Evolutionary conservation across 2,329 filamentous ascomycete species (phyloP).

Genomic region (Clarireedia paspali): DNA sequence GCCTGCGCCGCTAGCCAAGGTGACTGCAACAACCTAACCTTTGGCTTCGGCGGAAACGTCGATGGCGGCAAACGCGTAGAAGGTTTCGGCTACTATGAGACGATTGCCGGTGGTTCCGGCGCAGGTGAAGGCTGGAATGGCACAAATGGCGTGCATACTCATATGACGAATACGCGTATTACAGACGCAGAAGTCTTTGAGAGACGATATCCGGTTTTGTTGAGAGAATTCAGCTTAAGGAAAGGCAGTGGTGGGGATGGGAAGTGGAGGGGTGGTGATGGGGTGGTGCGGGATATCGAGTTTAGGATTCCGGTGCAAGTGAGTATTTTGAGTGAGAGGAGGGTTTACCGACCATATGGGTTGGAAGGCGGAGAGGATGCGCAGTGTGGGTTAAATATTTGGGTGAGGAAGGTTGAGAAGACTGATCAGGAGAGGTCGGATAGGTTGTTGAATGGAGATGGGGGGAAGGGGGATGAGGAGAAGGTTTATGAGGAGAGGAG

Average conservation of each 20-base stretch:
- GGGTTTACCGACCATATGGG: slow-evolving; percentile 74
- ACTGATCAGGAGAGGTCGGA: slow-evolving; percentile 40
- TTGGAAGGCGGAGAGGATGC: slow-evolving; percentile 77
- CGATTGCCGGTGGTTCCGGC: slow-evolving; percentile 70
- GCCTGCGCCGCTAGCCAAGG: slow-evolving; percentile 75
- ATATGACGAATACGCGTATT: slow-evolving; percentile 81
- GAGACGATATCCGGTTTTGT: slow-evolving; percentile 63
- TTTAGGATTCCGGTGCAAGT: slow-evolving; percentile 72
- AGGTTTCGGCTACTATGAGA: slow-evolving; percentile 84
- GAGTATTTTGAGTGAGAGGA: slow-evolving; percentile 68
- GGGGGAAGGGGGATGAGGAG: slow-evolving; percentile 26
- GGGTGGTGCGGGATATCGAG: slow-evolving; percentile 71
- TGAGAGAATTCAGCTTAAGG: slow-evolving; percentile 61
- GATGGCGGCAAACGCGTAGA: slow-evolving; percentile 50
- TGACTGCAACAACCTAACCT: slow-evolving; percentile 78
- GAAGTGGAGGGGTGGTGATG: slow-evolving; percentile 61
- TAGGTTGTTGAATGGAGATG: slow-evolving; percentile 26
- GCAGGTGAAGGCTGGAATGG: slow-evolving; percentile 68
- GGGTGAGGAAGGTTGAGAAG: slow-evolving; percentile 67
- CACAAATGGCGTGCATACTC: slow-evolving; percentile 64
- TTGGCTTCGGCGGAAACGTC: slow-evolving; percentile 67
- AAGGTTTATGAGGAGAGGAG: slow-evolving; percentile 47
- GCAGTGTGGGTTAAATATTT: slow-evolving; percentile 73
- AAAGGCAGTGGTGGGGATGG: slow-evolving; percentile 55
- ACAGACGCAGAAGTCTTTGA: slow-evolving; percentile 76